Conservation (phyloP, 192 early-diverging fungal genomes). For the Umbelopsis isabellina region DNA sequence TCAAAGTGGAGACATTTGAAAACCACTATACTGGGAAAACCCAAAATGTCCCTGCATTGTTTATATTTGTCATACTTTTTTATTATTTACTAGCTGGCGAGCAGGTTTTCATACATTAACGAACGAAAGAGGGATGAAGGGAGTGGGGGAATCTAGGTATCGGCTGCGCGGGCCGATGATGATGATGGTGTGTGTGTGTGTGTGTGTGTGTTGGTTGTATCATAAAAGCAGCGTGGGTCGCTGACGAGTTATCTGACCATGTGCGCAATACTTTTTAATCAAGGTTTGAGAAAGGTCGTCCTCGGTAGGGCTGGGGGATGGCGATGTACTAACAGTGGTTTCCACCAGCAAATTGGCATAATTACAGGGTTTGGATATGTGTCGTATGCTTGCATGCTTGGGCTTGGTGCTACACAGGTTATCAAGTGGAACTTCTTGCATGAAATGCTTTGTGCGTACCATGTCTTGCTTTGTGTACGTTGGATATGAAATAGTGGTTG, state of each 20-base stretch:
- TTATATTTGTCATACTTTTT: too few species aligned
- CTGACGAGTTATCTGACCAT: background rate
- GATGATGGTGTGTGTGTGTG: too few species aligned
- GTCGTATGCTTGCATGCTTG: conserved; percentile 10
- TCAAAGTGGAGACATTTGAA: too few species aligned
- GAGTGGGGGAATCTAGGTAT: too few species aligned
- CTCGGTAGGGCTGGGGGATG: background rate
- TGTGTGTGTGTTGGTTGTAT: background rate
- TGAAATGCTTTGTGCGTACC: conserved; percentile 6
- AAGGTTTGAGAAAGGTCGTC: background rate
- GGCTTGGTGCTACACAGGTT: background rate
- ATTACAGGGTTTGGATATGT: conserved; percentile 20
- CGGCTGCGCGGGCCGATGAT: too few species aligned
- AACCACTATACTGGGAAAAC: too few species aligned
- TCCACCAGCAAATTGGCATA: background rate
- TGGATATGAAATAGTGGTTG: conserved; percentile 4
- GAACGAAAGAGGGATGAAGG: too few species aligned
- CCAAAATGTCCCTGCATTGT: too few species aligned
- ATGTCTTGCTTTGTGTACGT: conserved; percentile 6
- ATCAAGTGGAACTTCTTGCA: conserved; percentile 12
- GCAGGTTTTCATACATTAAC: too few species aligned
- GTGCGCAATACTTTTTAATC: background rate
- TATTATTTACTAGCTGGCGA: too few species aligned
- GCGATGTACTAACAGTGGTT: background rate
- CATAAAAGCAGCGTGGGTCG: background rate